phyloP scores from a whole-genome alignment of 805 yeast species.

The Candida montana region DNA sequence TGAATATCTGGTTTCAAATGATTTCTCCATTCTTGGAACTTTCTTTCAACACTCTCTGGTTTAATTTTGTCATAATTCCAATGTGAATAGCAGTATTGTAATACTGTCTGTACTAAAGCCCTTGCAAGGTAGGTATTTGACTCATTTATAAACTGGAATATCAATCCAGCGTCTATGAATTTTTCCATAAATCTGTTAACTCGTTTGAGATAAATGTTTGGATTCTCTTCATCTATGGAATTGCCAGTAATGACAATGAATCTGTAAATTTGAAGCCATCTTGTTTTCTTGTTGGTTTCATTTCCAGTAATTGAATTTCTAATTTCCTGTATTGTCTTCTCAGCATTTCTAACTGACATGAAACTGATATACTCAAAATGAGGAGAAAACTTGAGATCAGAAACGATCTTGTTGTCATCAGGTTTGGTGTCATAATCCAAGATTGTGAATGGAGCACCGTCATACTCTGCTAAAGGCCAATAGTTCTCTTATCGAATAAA shows the following conservation, averaged over 20 bases:
- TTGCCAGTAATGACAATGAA: constrained; percentile 32
- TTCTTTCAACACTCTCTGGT: constrained; percentile 16
- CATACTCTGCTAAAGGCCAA: constrained; percentile 10
- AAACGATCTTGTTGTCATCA: no score
- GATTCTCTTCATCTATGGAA: constrained; percentile 27
- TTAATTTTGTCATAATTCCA: constrained; percentile 30
- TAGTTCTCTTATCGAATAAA: constrained; percentile 18
- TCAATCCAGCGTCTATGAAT: constrained; percentile 34
- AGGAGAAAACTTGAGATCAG: constrained; percentile 11
- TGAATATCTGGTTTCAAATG: constrained; percentile 27
- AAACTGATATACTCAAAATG: constrained; percentile 14
- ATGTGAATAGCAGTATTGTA: constrained; percentile 41
- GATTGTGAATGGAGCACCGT: constrained; percentile 12
- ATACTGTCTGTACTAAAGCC: constrained; percentile 35
- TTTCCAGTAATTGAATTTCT: constrained; percentile 7
- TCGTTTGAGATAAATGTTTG: constrained; percentile 32
- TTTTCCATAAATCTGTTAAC: constrained; percentile 36
- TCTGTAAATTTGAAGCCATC: constrained; percentile 25
- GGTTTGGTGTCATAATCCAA: neutral
- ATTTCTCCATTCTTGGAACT: constrained; percentile 31
- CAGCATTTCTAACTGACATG: constrained; percentile 24
- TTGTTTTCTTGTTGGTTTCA: constrained; percentile 22
- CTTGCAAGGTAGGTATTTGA: constrained; percentile 22
- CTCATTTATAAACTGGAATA: constrained; percentile 28
- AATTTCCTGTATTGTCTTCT: constrained; percentile 22